Evolutionary conservation across 2,329 filamentous ascomycete genomes (phyloP).

Genomic region (Fusarium sp.): DNA sequence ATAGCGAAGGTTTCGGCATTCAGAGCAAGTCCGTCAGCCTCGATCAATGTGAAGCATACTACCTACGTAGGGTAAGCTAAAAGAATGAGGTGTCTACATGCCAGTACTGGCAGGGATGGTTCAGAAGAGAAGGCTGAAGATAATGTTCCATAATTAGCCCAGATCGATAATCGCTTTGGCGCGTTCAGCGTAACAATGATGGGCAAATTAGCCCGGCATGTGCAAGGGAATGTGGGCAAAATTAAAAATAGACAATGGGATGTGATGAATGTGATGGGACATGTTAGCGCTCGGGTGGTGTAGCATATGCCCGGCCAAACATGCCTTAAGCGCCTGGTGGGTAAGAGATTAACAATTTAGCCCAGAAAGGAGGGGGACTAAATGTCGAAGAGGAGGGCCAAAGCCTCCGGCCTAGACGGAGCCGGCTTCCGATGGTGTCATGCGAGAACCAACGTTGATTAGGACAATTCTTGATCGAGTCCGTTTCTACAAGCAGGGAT

Average conservation of each 20-base stretch:
- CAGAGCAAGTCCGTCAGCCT: constrained; percentile 9
- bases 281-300: constrained; percentile 43
- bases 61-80: constrained; percentile 21
- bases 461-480: constrained; percentile 4
- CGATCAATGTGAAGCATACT: constrained; percentile 24
- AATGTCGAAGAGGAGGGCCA: constrained; percentile 23
- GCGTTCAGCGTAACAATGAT: constrained; percentile 3
- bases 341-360: constrained; percentile 41
- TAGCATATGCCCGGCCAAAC: constrained; percentile 31
- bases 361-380: constrained; percentile 37
- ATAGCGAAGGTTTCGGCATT: constrained; percentile 30
- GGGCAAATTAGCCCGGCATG: constrained; percentile 38
- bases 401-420: constrained; percentile 30
- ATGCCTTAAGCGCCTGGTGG: constrained; percentile 40
- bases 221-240: constrained; percentile 44
- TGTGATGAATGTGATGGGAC: constrained; percentile 39
- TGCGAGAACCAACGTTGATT: constrained; percentile 3
- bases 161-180: constrained; percentile 24
- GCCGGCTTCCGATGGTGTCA: constrained; percentile 13
- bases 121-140: constrained; percentile 9
- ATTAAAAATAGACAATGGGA: constrained; percentile 52
- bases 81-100: constrained; percentile 14
- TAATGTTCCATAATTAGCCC: constrained; percentile 45
- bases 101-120: constrained; percentile 24
- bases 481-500: constrained; percentile 21